Percentiles rank a stretch among this genome's conserved stretches.
These are phyloP conservation scores for Hypoxylon trugodes DNA, from an alignment of 495 filamentous ascomycete species.

Conservation along the genomic window DNA sequence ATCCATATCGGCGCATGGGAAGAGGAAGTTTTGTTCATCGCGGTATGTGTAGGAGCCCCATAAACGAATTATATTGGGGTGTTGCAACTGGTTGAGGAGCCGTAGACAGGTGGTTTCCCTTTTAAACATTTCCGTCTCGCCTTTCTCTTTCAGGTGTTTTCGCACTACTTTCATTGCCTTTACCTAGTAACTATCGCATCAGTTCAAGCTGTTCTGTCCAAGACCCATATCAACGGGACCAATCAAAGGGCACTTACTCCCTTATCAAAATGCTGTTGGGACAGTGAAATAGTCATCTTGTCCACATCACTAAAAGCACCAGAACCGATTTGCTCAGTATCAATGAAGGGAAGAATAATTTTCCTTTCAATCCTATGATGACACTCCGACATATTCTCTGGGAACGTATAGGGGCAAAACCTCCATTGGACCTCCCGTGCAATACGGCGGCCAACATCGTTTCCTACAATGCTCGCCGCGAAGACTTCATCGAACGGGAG, in stretches of 20 bases:
- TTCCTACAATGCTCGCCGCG: not conserved
- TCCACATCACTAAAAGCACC: not conserved
- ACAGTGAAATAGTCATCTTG: not conserved
- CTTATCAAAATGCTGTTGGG: not conserved
- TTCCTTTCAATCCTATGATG: not conserved
- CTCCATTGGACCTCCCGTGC: not conserved
- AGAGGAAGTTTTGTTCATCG: not conserved
- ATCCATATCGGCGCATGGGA: not conserved
- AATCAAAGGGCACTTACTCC: not conserved
- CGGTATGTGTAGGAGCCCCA: not conserved
- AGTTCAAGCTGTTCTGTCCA: not conserved
- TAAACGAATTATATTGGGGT: constrained; percentile 9
- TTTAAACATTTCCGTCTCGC: constrained; percentile 3
- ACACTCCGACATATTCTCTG: not conserved
- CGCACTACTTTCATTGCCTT: not conserved
- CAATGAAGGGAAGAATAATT: not conserved
- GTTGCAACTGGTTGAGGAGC: constrained; percentile 9
- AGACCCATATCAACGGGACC: not conserved
- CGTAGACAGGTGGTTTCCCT: constrained; percentile 5
- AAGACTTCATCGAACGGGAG: not conserved
- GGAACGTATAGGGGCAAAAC: not conserved
- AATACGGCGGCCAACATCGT: not conserved
- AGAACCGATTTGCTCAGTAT: not conserved
- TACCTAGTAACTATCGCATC: not conserved
- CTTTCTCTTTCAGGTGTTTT: not conserved